A percentile compares a stretch with the other conserved stretches of the same genome.
These are phyloP conservation scores for Pleurotus djamor DNA, from an alignment of 768 basidiomycete species.

Conservation along the genomic window DNA sequence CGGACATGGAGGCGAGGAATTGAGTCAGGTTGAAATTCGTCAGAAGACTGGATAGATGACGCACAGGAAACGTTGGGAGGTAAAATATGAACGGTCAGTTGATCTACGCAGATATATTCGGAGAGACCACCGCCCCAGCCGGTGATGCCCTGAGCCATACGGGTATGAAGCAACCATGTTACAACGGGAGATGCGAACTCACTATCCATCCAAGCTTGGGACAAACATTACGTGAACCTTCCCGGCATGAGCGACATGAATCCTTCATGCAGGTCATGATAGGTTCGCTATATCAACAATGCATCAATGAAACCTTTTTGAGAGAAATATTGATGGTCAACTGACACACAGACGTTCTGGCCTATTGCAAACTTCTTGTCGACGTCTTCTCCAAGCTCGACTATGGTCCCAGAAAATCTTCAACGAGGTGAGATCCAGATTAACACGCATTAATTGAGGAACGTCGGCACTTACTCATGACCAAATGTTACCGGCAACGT, in stretches of 20 bases:
- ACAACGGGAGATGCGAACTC: slow-evolving; percentile 11
- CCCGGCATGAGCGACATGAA: slow-evolving; percentile 29
- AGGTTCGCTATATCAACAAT: slow-evolving; percentile 30
- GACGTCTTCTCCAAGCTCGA: slow-evolving; percentile 28
- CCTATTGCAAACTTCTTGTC: slow-evolving; percentile 31
- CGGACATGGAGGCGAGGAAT: too few relatives aligned
- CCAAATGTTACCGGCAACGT: slow-evolving; percentile 39
- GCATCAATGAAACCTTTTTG: neutral
- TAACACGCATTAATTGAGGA: neutral
- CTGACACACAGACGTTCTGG: slow-evolving; percentile 30
- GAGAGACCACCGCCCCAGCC: slow-evolving; percentile 42
- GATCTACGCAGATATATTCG: slow-evolving; percentile 36
- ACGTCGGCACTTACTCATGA: slow-evolving; percentile 33
- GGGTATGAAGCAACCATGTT: neutral
- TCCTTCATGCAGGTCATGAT: slow-evolving; percentile 33
- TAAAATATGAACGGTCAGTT: slow-evolving; percentile 31
- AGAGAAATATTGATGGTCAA: neutral
- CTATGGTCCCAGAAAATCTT: slow-evolving; percentile 33
- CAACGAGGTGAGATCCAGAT: neutral
- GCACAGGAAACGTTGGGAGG: slow-evolving; percentile 34
- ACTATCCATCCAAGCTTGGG: slow-evolving; percentile 30
- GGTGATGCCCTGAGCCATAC: slow-evolving; percentile 27
- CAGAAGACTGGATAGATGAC: too few relatives aligned
- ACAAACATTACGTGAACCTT: slow-evolving; percentile 31
- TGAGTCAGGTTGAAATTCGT: too few relatives aligned